Conservation (phyloP, 306 rosid species). For the Quercus dentata region DNA sequence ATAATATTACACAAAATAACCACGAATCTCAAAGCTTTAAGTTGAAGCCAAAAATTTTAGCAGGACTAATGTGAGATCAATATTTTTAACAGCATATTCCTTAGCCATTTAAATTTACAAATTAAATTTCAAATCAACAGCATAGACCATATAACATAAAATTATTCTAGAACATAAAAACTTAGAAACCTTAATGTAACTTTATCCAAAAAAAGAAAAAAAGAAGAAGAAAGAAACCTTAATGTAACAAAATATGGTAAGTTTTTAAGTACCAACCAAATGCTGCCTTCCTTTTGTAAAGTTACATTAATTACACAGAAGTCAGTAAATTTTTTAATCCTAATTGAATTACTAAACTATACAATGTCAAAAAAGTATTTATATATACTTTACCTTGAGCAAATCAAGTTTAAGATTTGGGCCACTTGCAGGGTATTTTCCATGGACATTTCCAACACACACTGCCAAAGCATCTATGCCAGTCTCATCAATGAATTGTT, state of each 20-base stretch:
- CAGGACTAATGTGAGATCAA: not conserved
- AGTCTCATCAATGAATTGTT: conserved; percentile 79
- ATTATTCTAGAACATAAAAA: not conserved
- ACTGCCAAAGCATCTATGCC: conserved; percentile 99
- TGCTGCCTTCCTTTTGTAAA: not conserved
- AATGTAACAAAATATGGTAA: not conserved
- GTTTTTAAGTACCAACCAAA: not conserved
- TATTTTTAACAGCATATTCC: not conserved
- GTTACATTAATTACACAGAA: not conserved
- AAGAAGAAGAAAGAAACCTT: not conserved
- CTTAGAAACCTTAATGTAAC: too few species aligned
- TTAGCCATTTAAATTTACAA: not conserved
- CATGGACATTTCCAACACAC: conserved; percentile 92
- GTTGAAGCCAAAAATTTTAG: not conserved
- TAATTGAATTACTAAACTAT: not conserved
- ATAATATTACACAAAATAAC: too few species aligned
- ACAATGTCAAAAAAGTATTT: not conserved
- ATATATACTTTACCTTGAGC: conserved; percentile 60
- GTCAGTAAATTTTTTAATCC: not conserved
- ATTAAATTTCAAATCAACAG: not conserved
- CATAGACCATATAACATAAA: too few species aligned
- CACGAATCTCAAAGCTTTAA: not conserved
- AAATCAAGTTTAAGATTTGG: conserved; percentile 85
- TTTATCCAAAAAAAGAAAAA: too few species aligned
- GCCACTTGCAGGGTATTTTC: conserved; percentile 88